Base-by-base conservation (phyloP, 108 stramenopile species). In the Heterococcus sp. region DNA sequence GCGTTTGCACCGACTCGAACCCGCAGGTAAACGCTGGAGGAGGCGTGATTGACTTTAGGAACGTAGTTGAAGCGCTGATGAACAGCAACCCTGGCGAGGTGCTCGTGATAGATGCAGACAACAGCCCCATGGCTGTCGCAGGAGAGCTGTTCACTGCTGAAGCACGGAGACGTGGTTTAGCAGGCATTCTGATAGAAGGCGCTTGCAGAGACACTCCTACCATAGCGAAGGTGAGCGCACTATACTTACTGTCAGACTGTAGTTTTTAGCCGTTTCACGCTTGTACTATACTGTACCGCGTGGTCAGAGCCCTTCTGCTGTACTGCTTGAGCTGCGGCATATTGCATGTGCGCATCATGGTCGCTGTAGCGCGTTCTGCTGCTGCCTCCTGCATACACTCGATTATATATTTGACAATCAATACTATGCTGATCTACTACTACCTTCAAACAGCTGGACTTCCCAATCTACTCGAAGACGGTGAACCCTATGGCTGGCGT, bases 11-110 rank as follows among this genome's bases (percentile, higher is more conserved):
- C 46, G 46, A 21, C 21, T 8, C 46, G 46, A 8, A 21, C 46
- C 14, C 46, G 46, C 46, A 58, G 46, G 46, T 58, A 14, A 21
- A 14, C 0, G 64, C 39, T 33, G 31, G 27, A 1, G 69, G 69
- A 0, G 79, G 65, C 27, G 65, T 58, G 37, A 71, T 72, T 0
- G 79, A 81, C 65, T 81, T 81, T 72, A 39, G 79, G 28, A 81
- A 72, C 38, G 71, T 81, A 26, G 79, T 81, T 38, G 79, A 81
- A 72, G 79, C 79, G 3, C 65, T 81, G 27, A 81, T 81, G 79
- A 72, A 70, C 64, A 81, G 79, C 72, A 81, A 72, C 65, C 79
- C 79, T 2, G 79, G 79, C 8, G 79, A 81, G 65, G 79, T 81
- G 35, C 79, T 81, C 21, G 79, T 81, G 4, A 72, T 81, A 11